phyloP scores from a whole-genome alignment of 108 stramenopile genomes.

The Cyclostephanos tholiformis region DNA sequence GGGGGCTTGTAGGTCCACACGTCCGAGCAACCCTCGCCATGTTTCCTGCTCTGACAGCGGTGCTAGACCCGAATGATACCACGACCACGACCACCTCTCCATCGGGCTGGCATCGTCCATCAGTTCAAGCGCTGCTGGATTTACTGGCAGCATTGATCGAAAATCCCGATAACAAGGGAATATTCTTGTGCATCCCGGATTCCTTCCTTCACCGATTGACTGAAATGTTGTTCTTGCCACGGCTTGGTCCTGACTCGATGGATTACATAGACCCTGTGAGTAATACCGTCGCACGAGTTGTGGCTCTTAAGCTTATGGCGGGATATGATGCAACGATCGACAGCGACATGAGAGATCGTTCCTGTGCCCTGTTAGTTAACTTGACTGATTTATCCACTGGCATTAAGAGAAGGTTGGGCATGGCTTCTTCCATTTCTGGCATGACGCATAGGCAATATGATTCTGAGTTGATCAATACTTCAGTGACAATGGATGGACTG shows the following conservation, averaged over 20 bases:
- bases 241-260: conserved; percentile 72
- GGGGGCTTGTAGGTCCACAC: conserved; percentile 29
- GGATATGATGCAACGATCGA: conserved; percentile 83
- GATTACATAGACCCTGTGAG: conserved; percentile 79
- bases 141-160: conserved; percentile 43
- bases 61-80: conserved; percentile 46
- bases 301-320: conserved; percentile 58
- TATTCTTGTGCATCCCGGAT: conserved; percentile 68
- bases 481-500: conserved; percentile 12
- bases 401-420: conserved; percentile 57
- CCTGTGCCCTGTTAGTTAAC: conserved; percentile 75
- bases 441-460: conserved; percentile 19
- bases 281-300: conserved; percentile 69
- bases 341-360: conserved; percentile 79
- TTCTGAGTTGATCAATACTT: background rate
- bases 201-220: conserved; percentile 61
- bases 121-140: conserved; percentile 44
- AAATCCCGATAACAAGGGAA: conserved; percentile 58
- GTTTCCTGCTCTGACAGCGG: conserved; percentile 37
- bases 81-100: conserved; percentile 34
- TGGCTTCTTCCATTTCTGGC: conserved; percentile 30
- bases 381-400: conserved; percentile 65
- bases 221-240: conserved; percentile 71
- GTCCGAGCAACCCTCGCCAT: conserved; percentile 37
- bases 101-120: conserved; percentile 51